Conservation (phyloP, 73 alveolate species). For the Tetrahymena malaccensis region DNA sequence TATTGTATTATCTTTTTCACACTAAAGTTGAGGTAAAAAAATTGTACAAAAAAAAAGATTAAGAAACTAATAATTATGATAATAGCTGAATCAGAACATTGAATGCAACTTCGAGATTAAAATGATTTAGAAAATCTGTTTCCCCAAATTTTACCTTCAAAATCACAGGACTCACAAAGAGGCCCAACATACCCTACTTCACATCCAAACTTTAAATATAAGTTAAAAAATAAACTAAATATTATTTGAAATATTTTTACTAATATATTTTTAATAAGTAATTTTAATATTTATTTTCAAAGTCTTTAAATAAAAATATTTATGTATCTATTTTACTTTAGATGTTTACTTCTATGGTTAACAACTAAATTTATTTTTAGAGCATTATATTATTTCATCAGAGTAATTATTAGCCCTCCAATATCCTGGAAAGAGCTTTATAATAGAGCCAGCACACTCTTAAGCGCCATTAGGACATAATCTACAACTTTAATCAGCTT, state of each 20-base stretch:
- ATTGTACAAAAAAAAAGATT: not conserved
- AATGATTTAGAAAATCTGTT: not conserved
- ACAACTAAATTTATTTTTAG: not conserved
- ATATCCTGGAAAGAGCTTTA: not conserved
- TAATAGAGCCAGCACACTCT: not conserved
- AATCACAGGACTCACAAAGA: not conserved
- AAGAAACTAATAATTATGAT: not conserved
- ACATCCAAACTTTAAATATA: not conserved
- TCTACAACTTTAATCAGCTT: not conserved
- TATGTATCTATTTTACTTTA: not conserved
- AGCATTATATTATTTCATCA: not conserved
- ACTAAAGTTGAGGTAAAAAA: not conserved
- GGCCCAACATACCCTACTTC: not conserved
- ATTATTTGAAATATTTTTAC: too few species aligned
- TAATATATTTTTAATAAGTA: too few species aligned
- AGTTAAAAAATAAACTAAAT: not conserved
- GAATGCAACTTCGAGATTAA: not conserved
- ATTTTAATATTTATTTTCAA: too few species aligned
- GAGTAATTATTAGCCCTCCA: not conserved
- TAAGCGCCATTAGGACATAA: not conserved
- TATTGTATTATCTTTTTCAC: not conserved
- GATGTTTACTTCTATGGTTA: not conserved
- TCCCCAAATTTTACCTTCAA: not conserved
- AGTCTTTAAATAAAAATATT: too few species aligned
- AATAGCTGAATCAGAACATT: not conserved